Evolutionary conservation across 1,284 basidiomycete genomes (phyloP).

Genomic region (Ceratobasidium sp.): DNA sequence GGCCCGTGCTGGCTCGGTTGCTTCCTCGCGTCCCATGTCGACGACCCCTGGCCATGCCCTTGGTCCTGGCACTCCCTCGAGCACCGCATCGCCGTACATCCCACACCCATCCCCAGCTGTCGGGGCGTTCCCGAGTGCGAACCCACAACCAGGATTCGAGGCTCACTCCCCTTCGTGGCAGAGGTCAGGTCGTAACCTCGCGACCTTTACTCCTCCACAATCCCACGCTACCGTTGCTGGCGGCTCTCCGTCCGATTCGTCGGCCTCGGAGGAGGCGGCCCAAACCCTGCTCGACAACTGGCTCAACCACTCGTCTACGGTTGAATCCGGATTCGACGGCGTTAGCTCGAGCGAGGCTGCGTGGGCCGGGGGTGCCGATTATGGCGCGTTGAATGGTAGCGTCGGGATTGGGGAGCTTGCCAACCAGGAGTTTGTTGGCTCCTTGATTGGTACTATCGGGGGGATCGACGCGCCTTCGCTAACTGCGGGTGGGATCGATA

Average conservation of each 20-base stretch:
- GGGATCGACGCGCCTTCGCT: conserved; percentile 30
- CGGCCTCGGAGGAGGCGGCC: conserved; percentile 68
- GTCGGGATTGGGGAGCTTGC: conserved; percentile 40
- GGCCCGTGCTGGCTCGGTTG: conserved; percentile 33
- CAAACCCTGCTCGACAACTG: conserved; percentile 83
- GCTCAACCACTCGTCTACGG: conserved; percentile 64
- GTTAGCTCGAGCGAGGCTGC: conserved; percentile 37
- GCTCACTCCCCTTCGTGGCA: conserved; percentile 21
- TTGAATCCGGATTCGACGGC: conserved; percentile 40
- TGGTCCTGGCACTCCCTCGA: conserved; percentile 39
- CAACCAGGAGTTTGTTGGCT: conserved; percentile 39
- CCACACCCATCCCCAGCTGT: conserved; percentile 40
- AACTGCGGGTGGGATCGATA: conserved; percentile 65
- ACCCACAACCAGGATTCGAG: conserved; percentile 31
- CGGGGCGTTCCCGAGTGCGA: conserved; percentile 21
- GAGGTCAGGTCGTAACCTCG: conserved; percentile 25
- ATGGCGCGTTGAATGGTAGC: conserved; percentile 38
- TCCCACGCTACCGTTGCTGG: conserved; percentile 34
- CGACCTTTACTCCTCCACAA: conserved; percentile 43
- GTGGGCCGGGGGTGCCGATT: conserved; percentile 46
- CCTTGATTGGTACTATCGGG: conserved; percentile 44
- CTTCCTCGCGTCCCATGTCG: conserved; percentile 43
- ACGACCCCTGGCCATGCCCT: conserved; percentile 35
- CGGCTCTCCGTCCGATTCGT: conserved; percentile 28
- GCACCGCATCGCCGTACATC: conserved; percentile 42